These are phyloP conservation scores for Hymenoscyphus infarciens DNA, from an alignment of 2,329 filamentous ascomycete genomes.

Conservation along the genomic window DNA sequence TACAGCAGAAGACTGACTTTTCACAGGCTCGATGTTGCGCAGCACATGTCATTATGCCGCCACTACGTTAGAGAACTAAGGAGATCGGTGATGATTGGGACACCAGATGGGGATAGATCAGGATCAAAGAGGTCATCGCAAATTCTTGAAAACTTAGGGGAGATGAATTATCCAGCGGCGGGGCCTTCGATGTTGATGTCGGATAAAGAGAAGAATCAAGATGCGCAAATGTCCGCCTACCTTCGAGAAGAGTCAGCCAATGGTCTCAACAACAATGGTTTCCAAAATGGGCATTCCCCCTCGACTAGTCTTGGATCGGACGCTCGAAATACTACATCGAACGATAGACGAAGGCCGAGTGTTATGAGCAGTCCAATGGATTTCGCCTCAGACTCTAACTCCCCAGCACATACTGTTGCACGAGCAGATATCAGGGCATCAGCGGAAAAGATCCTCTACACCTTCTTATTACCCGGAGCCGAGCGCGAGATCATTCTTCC, in stretches of 20 bases:
- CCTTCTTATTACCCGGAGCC: conserved; percentile 88
- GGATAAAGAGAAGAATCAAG: conserved; percentile 72
- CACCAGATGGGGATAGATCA: conserved; percentile 80
- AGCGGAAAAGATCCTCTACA: conserved; percentile 98
- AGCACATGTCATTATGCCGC: conserved; percentile 96
- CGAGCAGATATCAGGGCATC: conserved; percentile 87
- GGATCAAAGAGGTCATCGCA: conserved; percentile 78
- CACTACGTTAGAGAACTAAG: conserved; percentile 96
- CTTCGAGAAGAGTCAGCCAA: conserved; percentile 64
- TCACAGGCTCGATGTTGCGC: conserved; percentile 92
- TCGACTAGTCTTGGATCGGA: conserved; percentile 40
- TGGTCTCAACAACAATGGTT: conserved; percentile 44
- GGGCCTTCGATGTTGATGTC: conserved; percentile 61
- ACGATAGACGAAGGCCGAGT: conserved; percentile 43
- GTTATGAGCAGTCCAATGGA: conserved; percentile 61
- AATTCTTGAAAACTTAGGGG: conserved; percentile 69
- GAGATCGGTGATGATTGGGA: conserved; percentile 87
- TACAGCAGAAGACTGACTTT: conserved; percentile 9
- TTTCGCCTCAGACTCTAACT: conserved; percentile 71
- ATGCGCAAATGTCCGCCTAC: conserved; percentile 89
- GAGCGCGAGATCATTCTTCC: conserved; percentile 95
- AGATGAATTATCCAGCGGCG: conserved; percentile 57
- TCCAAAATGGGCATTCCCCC: conserved; percentile 51
- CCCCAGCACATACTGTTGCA: conserved; percentile 78
- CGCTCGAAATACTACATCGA: conserved; percentile 47